phyloP scores from a whole-genome alignment of 345 rosid genomes.

The Populus alba region DNA sequence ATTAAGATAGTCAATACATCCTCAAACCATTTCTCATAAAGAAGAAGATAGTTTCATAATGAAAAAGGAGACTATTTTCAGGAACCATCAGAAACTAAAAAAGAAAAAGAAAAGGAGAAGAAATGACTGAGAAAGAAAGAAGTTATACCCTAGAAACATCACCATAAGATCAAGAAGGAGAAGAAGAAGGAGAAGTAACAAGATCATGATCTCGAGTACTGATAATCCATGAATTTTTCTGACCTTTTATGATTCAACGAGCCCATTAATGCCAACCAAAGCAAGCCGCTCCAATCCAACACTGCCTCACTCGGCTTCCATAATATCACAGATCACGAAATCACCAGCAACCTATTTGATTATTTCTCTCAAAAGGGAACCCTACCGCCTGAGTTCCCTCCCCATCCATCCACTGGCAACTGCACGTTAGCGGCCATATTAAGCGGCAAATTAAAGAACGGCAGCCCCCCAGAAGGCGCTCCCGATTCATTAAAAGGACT shows the following conservation, averaged over 20 bases:
- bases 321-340: neutral
- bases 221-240: slow-evolving; percentile 19
- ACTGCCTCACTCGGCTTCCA: neutral
- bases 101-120: neutral
- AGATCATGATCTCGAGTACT: neutral
- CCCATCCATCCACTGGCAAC: slow-evolving; percentile 82
- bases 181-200: neutral
- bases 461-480: slow-evolving; percentile 55
- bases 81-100: slow-evolving; percentile 7
- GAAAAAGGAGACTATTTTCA: slow-evolving; percentile 29
- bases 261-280: neutral
- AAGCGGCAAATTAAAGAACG: slow-evolving; percentile 82
- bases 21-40: slow-evolving; percentile 17
- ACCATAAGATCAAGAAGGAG: slow-evolving; percentile 1
- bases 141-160: slow-evolving; percentile 11
- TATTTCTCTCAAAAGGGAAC: slow-evolving; percentile 50
- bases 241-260: slow-evolving; percentile 16
- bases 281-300: slow-evolving; percentile 2
- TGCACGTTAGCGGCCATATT: slow-evolving; percentile 67
- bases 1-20: neutral
- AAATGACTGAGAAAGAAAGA: neutral
- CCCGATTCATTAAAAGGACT: slow-evolving; percentile 47
- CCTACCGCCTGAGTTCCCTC: slow-evolving; percentile 60
- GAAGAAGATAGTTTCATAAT: slow-evolving; percentile 24
- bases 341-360: neutral